Percentiles rank a stretch among this genome's conserved stretches.
These are phyloP conservation scores for Dissophora globulifera DNA, from an alignment of 192 early-diverging fungal species.

Conservation along the genomic window DNA sequence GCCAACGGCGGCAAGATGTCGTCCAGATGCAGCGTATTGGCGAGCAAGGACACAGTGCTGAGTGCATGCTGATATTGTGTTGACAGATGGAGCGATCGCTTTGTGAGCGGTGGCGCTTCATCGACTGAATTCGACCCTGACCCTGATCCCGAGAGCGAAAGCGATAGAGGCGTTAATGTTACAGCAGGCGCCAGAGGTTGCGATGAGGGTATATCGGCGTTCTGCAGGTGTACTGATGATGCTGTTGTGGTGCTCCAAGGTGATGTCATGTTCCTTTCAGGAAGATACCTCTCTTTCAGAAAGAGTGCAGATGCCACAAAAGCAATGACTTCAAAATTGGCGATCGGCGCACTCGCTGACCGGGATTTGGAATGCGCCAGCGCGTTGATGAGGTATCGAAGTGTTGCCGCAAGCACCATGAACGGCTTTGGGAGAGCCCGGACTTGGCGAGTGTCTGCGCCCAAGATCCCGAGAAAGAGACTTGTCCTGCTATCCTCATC, in stretches of 20 bases:
- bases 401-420: slow-evolving; percentile 42
- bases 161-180: neutral
- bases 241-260: neutral
- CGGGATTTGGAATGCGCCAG: slow-evolving; percentile 45
- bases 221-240: neutral
- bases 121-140: too few relatives aligned
- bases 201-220: slow-evolving; percentile 26
- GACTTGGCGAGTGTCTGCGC: slow-evolving; percentile 23
- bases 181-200: neutral
- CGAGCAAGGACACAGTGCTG: slow-evolving; percentile 47
- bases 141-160: neutral
- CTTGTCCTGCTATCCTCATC: slow-evolving; percentile 35
- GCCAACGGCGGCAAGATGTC: slow-evolving; percentile 26
- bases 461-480: slow-evolving; percentile 40
- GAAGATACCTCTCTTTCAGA: slow-evolving; percentile 34
- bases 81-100: slow-evolving; percentile 55
- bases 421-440: slow-evolving; percentile 28
- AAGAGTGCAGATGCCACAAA: slow-evolving; percentile 57
- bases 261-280: slow-evolving; percentile 24
- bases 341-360: slow-evolving; percentile 29
- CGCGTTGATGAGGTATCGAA: slow-evolving; percentile 57
- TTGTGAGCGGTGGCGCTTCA: slow-evolving; percentile 50
- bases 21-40: slow-evolving; percentile 48
- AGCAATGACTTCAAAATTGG: slow-evolving; percentile 61
- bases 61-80: slow-evolving; percentile 58